Conservation (phyloP, 2,329 filamentous ascomycete species). For the Tolypocladium nubicola region DNA sequence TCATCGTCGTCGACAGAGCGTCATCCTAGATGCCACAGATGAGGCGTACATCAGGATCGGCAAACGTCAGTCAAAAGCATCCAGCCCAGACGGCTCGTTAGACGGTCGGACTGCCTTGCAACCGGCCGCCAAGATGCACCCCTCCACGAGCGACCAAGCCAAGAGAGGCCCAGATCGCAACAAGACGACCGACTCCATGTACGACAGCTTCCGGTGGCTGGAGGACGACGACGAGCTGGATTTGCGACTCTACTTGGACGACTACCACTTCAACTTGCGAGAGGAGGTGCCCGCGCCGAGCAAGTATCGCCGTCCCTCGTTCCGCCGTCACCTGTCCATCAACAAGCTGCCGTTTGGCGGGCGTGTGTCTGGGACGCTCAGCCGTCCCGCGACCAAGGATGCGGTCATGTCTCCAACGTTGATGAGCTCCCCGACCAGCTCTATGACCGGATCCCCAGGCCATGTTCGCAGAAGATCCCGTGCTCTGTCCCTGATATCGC, state of each 20-base stretch:
- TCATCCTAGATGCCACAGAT: slow-evolving; percentile 23
- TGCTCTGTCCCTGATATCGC: slow-evolving; percentile 42
- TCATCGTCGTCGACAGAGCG: slow-evolving; percentile 20
- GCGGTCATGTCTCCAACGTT: slow-evolving; percentile 18
- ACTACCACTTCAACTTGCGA: slow-evolving; percentile 56
- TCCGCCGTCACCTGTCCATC: slow-evolving; percentile 63
- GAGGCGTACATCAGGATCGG: slow-evolving; percentile 14
- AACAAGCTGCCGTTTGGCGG: slow-evolving; percentile 50
- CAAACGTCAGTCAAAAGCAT: slow-evolving; percentile 13
- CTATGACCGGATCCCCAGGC: slow-evolving; percentile 12
- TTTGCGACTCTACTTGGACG: slow-evolving; percentile 53
- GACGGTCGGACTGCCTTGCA: neutral
- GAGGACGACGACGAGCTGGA: slow-evolving; percentile 65
- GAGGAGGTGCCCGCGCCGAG: slow-evolving; percentile 33
- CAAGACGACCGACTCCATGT: slow-evolving; percentile 41
- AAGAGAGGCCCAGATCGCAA: slow-evolving; percentile 7
- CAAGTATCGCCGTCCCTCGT: slow-evolving; percentile 45
- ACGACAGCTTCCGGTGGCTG: slow-evolving; percentile 62
- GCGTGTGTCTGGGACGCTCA: slow-evolving; percentile 40
- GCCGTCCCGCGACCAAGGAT: slow-evolving; percentile 35
- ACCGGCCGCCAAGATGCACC: slow-evolving; percentile 12
- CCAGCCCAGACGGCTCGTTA: neutral
- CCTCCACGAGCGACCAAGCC: slow-evolving; percentile 9
- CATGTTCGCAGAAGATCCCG: slow-evolving; percentile 42
- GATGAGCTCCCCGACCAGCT: slow-evolving; percentile 11